Evolutionary conservation across 2,329 filamentous ascomycete species (phyloP), one percentile per base, ranked within the genome.

Genomic region (Pleoardoris graminearum): DNA sequence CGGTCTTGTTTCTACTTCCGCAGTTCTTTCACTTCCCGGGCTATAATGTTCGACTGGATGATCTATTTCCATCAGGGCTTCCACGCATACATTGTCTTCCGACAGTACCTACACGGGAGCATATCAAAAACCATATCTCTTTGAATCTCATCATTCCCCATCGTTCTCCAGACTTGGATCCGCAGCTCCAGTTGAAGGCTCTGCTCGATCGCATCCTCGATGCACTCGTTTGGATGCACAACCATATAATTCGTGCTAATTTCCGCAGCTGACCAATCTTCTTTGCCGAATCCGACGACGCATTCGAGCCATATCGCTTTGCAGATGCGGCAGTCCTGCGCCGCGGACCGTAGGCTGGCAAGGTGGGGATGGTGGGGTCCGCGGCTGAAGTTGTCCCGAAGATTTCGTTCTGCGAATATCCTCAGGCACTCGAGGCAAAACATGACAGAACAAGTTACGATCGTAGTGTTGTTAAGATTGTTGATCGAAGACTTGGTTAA

Each of bases 271-370:
- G 41, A 38, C 49, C 49, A 51, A 17, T 51, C 49, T 39, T 51
- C 49, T 39, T 51, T 38, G 11, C 49, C 49, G 22, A 46, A 51
- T 16, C 41, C 49, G 33, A 33, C 17, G 8, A 51, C 39, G 19
- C 49, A 51, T 39, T 51, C 49, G n/a, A 46, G 49, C 49, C 49
- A 51, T 43, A 51, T 51, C 14, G 41, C 49, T 23, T 46, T 38
- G 41, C 49, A 51, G 19, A 51, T 51, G 12, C 49, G 49, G 19
- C 49, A 51, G 10, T 23, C 10, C 11, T 37, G 11, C 8, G 49
- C 10, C 21, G 41, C 42, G n/a, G 41, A 39, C 29, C 21, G n/a
- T 7, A 51, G 35, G 30, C 35, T 32, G 33, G 23, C 8, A 32
- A 51, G 2, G 35, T 46, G 3, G 16, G 10, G 7, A 22, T 51